Percentiles rank a stretch among this genome's conserved stretches.
Conservation (phyloP, 2,329 filamentous ascomycete species). For the Hypoxylon sp. region DNA sequence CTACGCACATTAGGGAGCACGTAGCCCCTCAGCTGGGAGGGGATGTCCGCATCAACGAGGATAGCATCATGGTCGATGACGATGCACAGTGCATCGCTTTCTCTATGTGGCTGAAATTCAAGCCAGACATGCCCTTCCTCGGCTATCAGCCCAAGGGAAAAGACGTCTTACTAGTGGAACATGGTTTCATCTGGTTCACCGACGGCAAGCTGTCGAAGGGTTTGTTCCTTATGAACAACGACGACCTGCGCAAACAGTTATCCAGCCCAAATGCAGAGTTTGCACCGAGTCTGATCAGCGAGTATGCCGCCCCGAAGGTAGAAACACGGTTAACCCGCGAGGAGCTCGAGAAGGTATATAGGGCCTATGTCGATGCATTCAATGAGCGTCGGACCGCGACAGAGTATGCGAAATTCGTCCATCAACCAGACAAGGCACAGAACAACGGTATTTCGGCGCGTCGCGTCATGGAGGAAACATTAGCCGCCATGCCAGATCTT, state of each 20-base stretch:
- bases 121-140: constrained; percentile 20
- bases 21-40: constrained; percentile 22
- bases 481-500: constrained; percentile 28
- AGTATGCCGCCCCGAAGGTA: constrained; percentile 12
- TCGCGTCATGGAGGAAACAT: constrained; percentile 24
- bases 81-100: constrained; percentile 21
- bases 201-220: constrained; percentile 30
- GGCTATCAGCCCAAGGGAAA: constrained; percentile 25
- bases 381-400: constrained; percentile 15
- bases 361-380: constrained; percentile 26
- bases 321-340: constrained; percentile 12
- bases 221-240: constrained; percentile 26
- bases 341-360: constrained; percentile 20
- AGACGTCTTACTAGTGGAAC: constrained; percentile 25
- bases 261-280: constrained; percentile 15
- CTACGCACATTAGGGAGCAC: constrained; percentile 17
- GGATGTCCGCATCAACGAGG: constrained; percentile 23
- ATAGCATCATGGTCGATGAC: constrained; percentile 30
- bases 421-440: constrained; percentile 16
- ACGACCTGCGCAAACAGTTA: constrained; percentile 33
- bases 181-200: constrained; percentile 29
- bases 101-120: constrained; percentile 28
- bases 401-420: constrained; percentile 23
- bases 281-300: constrained; percentile 24
- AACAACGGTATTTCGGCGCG: constrained; percentile 28